Base-by-base conservation (phyloP, 2,329 filamentous ascomycete species). In the Xylariaceae sp. region DNA sequence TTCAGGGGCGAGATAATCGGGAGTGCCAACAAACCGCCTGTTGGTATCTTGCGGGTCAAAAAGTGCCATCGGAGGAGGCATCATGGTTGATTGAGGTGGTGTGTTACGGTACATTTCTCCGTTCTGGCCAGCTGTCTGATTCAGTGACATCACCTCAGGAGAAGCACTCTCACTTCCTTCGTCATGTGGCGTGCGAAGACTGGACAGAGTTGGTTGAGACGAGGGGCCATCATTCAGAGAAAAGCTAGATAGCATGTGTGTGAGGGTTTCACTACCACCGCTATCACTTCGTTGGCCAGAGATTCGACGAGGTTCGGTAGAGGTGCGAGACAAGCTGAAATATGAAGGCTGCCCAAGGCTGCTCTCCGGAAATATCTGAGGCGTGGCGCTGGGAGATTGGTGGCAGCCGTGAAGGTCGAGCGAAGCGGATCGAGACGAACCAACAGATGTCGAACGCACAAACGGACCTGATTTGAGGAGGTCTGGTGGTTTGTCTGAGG, bases 31-130 rank as follows among this genome's bases (percentile, higher is more conserved):
- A 68, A 99, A 99, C 45, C 91, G 87, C 56, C 94, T 86, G 71
- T 90, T 93, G 62, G 87, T 95, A 70, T 99, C 94, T 70, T 96
- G 89, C 0, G 94, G 94, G 69, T 97, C 92, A 70, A 97, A 99
- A 2, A 99, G 78, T 2, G 93, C 90, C 90, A 94, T 92, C 3
- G 92, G 92, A 23, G 94, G 94, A 17, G 88, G 87, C 84, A 97
- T 89, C 80, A 91, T 91, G 59, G 80, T 83, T 10, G 84, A 78
- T 55, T 83, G 82, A 5, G 86, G 83, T 50, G 86, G 84, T 0
- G 80, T 85, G 57, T 82, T 86, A 60, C 80, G 80, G n/a, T 79
- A 78, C 3, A 82, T 80, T 47, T 82, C 77, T 53, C 74, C 78
- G 51, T 67, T 75, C 2, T 76, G 77, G 50, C 75, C 80, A 53